Evolutionary conservation across 2,329 filamentous ascomycete species (phyloP), one percentile per base, ranked within the genome.

Genomic region (Penicillium glabrum): DNA sequence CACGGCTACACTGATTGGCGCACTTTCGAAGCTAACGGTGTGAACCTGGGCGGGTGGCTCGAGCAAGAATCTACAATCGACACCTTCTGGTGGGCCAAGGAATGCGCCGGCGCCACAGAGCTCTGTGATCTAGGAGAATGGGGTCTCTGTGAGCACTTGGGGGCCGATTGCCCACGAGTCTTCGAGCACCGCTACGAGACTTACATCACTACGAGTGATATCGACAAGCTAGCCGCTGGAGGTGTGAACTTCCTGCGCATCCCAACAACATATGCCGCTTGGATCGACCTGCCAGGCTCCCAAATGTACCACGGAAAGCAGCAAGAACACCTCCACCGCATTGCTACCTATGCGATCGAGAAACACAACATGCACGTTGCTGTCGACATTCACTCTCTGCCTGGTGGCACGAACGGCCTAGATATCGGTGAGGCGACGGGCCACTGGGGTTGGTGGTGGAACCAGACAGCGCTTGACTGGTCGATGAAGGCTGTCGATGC

Each of bases 11-110:
- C 62, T 35, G 56, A 69, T 51, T 68, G 64, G 64, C 47, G 27
- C 16, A 63, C 57, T 29, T 63, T 60, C 43, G 56, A 61, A 19
- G 60, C 56, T 37, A 46, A 64, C 39, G 62, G 60, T n/a, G 62
- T 63, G 26, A 69, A 68, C 31, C 58, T 68, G 1, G 65, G 66
- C 11, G 66, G 66, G 23, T 68, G 63, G 67, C 62, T 69, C 2
- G 62, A 61, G 16, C 64, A 68, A 52, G 65, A 68, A 54, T 63
- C 64, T 24, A 66, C 62, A 14, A 65, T 69, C 26, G 65, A 69
- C 39, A 63, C 53, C 14, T 16, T 35, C 1, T 66, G 62, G 57
- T 70, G 66, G 66, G 46, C 26, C 13, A 61, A 46, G 5, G 59
- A 68, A 48, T 58, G 63, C 14, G 54, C 51, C 43, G 58, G 58